Conservation (phyloP, 73 alveolate species). For the Paramecium caudatum region DNA sequence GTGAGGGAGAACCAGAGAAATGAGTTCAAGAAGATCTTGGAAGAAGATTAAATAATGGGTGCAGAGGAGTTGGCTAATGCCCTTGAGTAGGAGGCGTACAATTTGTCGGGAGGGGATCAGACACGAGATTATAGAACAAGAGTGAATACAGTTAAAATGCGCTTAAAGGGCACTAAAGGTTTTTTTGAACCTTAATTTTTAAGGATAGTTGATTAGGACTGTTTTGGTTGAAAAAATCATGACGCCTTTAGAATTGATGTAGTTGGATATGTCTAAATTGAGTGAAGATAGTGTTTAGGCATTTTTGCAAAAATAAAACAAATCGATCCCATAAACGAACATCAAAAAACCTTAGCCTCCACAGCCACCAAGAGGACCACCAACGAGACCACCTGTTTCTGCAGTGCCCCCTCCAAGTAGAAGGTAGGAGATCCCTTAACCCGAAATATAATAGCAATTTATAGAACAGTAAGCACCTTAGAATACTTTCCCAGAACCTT, state of each 20-base stretch:
- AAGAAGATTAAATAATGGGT: slow-evolving; percentile 36
- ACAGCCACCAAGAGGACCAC: background rate
- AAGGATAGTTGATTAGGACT: slow-evolving; percentile 42
- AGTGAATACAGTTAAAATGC: slow-evolving; percentile 65
- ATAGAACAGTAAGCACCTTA: too few relatives aligned
- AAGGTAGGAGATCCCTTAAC: too few relatives aligned
- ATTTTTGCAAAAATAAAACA: background rate
- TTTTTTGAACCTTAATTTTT: background rate
- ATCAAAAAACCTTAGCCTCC: background rate
- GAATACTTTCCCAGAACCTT: too few relatives aligned
- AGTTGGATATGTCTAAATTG: slow-evolving; percentile 32
- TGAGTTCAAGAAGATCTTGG: slow-evolving; percentile 28
- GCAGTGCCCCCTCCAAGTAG: background rate
- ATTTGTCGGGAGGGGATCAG: slow-evolving; percentile 55
- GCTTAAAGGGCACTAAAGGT: slow-evolving; percentile 63
- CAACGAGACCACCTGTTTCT: slow-evolving; percentile 7
- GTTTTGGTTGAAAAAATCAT: background rate
- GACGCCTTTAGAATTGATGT: slow-evolving; percentile 46
- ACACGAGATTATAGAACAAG: slow-evolving; percentile 61
- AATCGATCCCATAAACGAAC: background rate
- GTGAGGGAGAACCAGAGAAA: slow-evolving; percentile 16
- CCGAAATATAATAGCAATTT: too few relatives aligned
- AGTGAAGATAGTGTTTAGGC: slow-evolving; percentile 67
- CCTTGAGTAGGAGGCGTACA: slow-evolving; percentile 45
- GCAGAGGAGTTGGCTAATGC: slow-evolving; percentile 42